phyloP scores from a whole-genome alignment of 805 yeast species.

The Lachancea thermotolerans region DNA sequence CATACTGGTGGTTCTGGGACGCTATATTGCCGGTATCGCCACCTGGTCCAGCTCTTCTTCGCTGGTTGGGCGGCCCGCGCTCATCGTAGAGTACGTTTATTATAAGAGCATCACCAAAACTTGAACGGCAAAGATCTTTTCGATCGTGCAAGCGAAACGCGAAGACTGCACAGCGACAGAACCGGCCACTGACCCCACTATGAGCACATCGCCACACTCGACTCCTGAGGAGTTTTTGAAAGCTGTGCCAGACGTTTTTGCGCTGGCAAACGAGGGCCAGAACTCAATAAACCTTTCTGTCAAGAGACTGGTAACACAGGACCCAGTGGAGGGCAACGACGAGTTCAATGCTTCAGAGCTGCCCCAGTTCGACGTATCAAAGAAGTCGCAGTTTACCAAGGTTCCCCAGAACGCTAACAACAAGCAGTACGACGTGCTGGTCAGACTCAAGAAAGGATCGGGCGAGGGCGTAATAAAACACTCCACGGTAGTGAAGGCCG shows the following conservation, averaged over 20 bases:
- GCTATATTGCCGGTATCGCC: too few species aligned
- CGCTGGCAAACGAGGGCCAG: slow-evolving; percentile 22
- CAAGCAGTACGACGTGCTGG: slow-evolving; percentile 50
- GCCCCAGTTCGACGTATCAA: slow-evolving; percentile 27
- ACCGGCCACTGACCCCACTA: too few species aligned
- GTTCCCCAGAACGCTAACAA: slow-evolving; percentile 19
- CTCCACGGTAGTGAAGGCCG: slow-evolving; percentile 64
- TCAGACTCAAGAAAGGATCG: slow-evolving; percentile 44
- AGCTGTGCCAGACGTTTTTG: slow-evolving; percentile 20
- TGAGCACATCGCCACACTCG: slow-evolving; percentile 11
- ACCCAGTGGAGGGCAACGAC: slow-evolving; percentile 34
- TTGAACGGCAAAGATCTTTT: too few species aligned
- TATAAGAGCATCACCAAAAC: too few species aligned
- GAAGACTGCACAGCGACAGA: too few species aligned
- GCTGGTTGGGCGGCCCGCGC: too few species aligned
- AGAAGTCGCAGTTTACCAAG: slow-evolving; percentile 13
- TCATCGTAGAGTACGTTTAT: too few species aligned
- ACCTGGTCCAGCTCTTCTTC: too few species aligned
- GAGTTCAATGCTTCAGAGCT: slow-evolving; percentile 45
- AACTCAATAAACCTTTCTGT: slow-evolving; percentile 24
- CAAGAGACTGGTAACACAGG: slow-evolving; percentile 26
- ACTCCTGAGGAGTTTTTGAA: slow-evolving; percentile 18
- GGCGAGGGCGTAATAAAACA: slow-evolving; percentile 43
- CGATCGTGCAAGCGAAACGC: too few species aligned
- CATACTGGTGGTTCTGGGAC: too few species aligned